Conservation (phyloP, 108 stramenopile species). For the Nitzschia sp. region DNA sequence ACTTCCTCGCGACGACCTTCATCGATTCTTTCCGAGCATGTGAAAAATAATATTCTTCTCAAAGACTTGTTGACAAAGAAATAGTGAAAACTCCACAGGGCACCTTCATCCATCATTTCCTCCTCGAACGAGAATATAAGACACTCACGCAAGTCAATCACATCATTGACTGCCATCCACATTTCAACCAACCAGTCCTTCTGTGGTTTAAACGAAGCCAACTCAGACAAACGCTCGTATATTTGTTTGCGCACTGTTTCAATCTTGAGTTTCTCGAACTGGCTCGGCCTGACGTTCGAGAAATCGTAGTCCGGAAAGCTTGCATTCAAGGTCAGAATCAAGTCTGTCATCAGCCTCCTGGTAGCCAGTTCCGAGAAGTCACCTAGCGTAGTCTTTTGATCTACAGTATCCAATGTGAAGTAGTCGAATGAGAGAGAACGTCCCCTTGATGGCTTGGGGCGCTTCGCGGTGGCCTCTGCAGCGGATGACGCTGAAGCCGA, state of each 20-base stretch:
- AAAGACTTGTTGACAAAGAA: slow-evolving; percentile 91
- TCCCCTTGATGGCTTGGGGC: slow-evolving; percentile 19
- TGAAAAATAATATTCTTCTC: slow-evolving; percentile 87
- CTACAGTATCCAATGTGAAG: slow-evolving; percentile 27
- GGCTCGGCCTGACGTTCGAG: slow-evolving; percentile 63
- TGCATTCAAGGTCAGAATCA: slow-evolving; percentile 91
- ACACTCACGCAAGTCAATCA: slow-evolving; percentile 72
- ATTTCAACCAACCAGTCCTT: slow-evolving; percentile 55
- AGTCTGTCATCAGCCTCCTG: slow-evolving; percentile 86
- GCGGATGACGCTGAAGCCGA: slow-evolving; percentile 15
- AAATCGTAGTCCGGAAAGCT: slow-evolving; percentile 96
- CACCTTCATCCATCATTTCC: slow-evolving; percentile 35
- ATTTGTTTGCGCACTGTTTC: slow-evolving; percentile 61
- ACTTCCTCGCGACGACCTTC: slow-evolving; percentile 35
- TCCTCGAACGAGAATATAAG: slow-evolving; percentile 85
- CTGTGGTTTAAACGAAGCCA: slow-evolving; percentile 31
- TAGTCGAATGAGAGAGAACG: slow-evolving; percentile 51
- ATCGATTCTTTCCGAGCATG: slow-evolving; percentile 79
- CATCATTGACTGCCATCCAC: slow-evolving; percentile 75
- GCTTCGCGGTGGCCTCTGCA: slow-evolving; percentile 8
- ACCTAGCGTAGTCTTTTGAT: slow-evolving; percentile 48
- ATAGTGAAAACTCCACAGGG: slow-evolving; percentile 92
- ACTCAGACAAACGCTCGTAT: slow-evolving; percentile 66
- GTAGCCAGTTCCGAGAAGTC: slow-evolving; percentile 75
- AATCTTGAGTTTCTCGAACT: slow-evolving; percentile 68